phyloP scores from a whole-genome alignment of 192 early-diverging fungal species.

The Coemansia sp. region DNA sequence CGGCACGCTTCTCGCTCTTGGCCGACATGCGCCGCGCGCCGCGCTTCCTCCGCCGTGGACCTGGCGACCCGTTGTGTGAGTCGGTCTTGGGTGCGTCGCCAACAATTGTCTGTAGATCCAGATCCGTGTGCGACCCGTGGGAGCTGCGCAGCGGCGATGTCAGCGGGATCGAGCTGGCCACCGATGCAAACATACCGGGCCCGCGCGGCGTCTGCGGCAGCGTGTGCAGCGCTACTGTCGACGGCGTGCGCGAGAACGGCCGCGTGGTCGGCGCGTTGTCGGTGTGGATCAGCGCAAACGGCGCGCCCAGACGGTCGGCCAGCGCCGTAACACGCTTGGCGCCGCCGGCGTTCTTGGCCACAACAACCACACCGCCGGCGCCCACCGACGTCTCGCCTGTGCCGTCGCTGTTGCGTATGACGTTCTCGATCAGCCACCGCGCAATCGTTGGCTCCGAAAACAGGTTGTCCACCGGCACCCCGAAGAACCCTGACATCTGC shows the following conservation, averaged over 20 bases:
- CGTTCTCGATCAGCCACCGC: conserved; percentile 81
- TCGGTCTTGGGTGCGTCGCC: conserved; percentile 4
- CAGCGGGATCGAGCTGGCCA: conserved; percentile 38
- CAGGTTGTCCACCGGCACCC: conserved; percentile 92
- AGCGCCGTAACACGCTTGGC: conserved; percentile 94
- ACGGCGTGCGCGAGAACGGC: conserved; percentile 55
- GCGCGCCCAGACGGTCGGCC: conserved; percentile 89
- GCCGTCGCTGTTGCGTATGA: conserved; percentile 62
- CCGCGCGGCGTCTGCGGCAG: conserved; percentile 52
- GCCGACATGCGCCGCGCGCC: conserved; percentile 4
- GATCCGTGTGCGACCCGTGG: conserved; percentile 27
- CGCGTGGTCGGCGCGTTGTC: conserved; percentile 65
- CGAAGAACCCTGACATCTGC: conserved; percentile 97
- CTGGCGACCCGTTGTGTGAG: background rate
- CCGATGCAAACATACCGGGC: conserved; percentile 51
- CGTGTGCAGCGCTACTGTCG: conserved; percentile 55
- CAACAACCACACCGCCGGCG: conserved; percentile 66
- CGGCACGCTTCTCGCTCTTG: conserved; percentile 10
- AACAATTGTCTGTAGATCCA: conserved; percentile 39
- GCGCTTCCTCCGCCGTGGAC: background rate
- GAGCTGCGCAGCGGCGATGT: conserved; percentile 16
- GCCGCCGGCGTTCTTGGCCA: conserved; percentile 94
- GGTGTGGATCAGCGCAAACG: conserved; percentile 96
- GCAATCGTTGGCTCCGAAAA: conserved; percentile 87
- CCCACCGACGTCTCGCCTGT: conserved; percentile 5